A percentile compares a stretch with the other conserved stretches of the same genome.
phyloP scores from a whole-genome alignment of 192 early-diverging fungal species.

The Entomortierella chlamydospora region DNA sequence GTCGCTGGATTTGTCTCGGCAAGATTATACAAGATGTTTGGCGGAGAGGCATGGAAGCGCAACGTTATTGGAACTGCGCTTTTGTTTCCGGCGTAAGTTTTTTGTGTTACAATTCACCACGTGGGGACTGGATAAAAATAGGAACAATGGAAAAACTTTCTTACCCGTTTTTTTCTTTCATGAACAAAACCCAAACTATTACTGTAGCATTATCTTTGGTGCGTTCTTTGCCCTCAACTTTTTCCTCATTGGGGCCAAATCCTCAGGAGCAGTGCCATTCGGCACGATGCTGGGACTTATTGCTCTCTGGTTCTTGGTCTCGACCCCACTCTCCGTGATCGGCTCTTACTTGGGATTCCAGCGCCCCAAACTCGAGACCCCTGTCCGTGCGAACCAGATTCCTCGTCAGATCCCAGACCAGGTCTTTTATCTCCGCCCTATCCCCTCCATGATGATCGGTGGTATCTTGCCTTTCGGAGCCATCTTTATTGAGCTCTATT shows the following conservation, averaged over 20 bases:
- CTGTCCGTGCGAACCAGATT: slow-evolving; percentile 93
- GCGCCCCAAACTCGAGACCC: slow-evolving; percentile 74
- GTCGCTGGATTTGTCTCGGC: slow-evolving; percentile 93
- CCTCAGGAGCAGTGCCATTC: slow-evolving; percentile 91
- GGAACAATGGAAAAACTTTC: not conserved
- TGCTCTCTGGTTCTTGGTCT: slow-evolving; percentile 85
- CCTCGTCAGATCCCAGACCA: slow-evolving; percentile 94
- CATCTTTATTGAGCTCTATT: slow-evolving; percentile 97
- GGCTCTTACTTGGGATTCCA: slow-evolving; percentile 81
- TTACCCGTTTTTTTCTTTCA: not conserved
- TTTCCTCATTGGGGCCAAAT: slow-evolving; percentile 81
- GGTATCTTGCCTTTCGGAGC: slow-evolving; percentile 93
- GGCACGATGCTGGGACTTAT: slow-evolving; percentile 85
- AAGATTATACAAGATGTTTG: slow-evolving; percentile 93
- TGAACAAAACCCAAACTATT: not conserved
- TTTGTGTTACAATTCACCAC: not conserved
- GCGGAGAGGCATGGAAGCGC: slow-evolving; percentile 86
- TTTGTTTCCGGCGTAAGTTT: slow-evolving; percentile 79
- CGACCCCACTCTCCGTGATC: slow-evolving; percentile 84
- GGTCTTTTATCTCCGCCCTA: slow-evolving; percentile 79
- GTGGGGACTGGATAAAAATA: not conserved
- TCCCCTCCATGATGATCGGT: slow-evolving; percentile 79
- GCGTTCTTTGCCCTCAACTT: slow-evolving; percentile 83
- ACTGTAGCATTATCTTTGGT: slow-evolving; percentile 64
- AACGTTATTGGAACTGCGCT: slow-evolving; percentile 87